These are phyloP conservation scores for Podila verticillata DNA, from an alignment of 192 early-diverging fungal species.

Conservation along the genomic window DNA sequence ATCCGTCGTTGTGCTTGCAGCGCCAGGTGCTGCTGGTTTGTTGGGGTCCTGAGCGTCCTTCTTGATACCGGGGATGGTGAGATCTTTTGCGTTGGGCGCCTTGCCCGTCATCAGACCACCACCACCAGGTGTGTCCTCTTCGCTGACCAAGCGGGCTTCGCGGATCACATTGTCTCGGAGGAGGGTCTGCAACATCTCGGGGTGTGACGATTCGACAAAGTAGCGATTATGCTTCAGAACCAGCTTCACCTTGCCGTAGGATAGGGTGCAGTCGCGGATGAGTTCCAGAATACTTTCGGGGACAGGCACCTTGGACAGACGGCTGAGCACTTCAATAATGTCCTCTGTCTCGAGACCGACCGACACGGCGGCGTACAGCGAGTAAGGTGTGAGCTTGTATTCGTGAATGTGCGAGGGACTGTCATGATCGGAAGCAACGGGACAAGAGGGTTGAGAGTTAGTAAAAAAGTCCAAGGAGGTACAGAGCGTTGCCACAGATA, in stretches of 20 bases:
- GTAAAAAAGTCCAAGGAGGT: constrained; percentile 12
- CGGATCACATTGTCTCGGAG: constrained; percentile 81
- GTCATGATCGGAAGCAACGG: not conserved
- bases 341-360: constrained; percentile 92
- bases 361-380: constrained; percentile 97
- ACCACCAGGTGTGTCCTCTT: constrained; percentile 49
- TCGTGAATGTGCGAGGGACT: constrained; percentile 86
- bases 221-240: constrained; percentile 95
- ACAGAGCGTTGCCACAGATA: no score
- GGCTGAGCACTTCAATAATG: constrained; percentile 91
- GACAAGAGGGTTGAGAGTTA: not conserved
- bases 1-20: constrained; percentile 17
- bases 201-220: constrained; percentile 91
- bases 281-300: constrained; percentile 79
- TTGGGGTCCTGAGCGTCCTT: constrained; percentile 54
- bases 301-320: constrained; percentile 88
- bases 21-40: constrained; percentile 17
- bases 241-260: constrained; percentile 96
- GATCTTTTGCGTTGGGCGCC: constrained; percentile 71
- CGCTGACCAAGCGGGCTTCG: constrained; percentile 68
- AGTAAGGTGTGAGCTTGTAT: constrained; percentile 94
- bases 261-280: constrained; percentile 84
- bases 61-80: constrained; percentile 71
- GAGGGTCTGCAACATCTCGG: constrained; percentile 81
- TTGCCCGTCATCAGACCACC: constrained; percentile 63